phyloP scores from a whole-genome alignment of 202 grass and related monocot genomes.

The Saccharum hybrid region DNA sequence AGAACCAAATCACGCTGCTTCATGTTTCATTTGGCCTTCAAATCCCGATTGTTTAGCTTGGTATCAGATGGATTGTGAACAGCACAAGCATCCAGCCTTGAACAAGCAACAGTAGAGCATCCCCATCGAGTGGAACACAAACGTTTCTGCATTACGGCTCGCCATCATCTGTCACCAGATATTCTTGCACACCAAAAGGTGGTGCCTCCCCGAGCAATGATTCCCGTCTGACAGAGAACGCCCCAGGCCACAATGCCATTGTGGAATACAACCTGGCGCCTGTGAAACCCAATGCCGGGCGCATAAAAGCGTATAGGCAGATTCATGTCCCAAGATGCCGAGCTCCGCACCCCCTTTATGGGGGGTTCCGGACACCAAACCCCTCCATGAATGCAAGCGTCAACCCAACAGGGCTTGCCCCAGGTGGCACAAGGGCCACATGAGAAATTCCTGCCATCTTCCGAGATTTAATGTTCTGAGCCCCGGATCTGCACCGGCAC shows the following conservation, averaged over 20 bases:
- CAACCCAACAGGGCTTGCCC: slow-evolving; percentile 48
- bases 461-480: slow-evolving; percentile 46
- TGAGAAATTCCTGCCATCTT: slow-evolving; percentile 50
- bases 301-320: slow-evolving; percentile 53
- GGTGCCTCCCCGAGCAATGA: slow-evolving; percentile 47
- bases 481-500: slow-evolving; percentile 39
- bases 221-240: slow-evolving; percentile 49
- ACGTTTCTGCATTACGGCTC: not conserved
- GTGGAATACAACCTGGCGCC: slow-evolving; percentile 67
- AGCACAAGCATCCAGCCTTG: not conserved
- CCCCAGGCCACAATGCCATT: slow-evolving; percentile 50
- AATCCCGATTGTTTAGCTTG: not conserved
- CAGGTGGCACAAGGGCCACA: slow-evolving; percentile 48
- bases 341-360: slow-evolving; percentile 34
- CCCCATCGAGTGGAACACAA: not conserved
- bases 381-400: slow-evolving; percentile 60
- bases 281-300: slow-evolving; percentile 46
- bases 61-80: slow-evolving; percentile 27
- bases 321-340: slow-evolving; percentile 56
- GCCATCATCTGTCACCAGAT: slow-evolving; percentile 22
- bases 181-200: slow-evolving; percentile 25
- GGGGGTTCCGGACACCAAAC: slow-evolving; percentile 43
- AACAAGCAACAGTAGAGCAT: slow-evolving; percentile 12
- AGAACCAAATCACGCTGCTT: not conserved
- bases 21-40: not conserved